Evolutionary conservation across 1,284 basidiomycete species (phyloP).

Genomic region (Ceratobasidium sp.): DNA sequence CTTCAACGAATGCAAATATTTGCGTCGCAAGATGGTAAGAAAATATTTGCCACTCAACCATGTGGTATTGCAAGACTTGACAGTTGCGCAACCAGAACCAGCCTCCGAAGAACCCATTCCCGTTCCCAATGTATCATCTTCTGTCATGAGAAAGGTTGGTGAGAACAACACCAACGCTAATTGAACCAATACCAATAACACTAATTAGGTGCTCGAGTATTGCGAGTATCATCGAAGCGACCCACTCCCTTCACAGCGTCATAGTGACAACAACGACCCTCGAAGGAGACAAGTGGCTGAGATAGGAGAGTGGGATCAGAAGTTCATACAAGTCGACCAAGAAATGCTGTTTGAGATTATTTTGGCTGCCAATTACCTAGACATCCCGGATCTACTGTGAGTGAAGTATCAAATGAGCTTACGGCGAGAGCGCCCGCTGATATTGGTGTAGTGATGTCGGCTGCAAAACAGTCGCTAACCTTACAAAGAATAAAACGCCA

Average conservation of each 20-base stretch:
- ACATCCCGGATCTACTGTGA: constrained; percentile 98
- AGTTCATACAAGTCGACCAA: constrained; percentile 97
- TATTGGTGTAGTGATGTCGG: constrained; percentile 85
- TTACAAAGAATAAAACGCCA: constrained; percentile 99
- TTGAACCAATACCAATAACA: neutral
- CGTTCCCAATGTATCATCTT: constrained; percentile 92
- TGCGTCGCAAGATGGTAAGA: too few relatives aligned
- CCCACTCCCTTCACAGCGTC: constrained; percentile 88
- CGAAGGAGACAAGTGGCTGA: constrained; percentile 94
- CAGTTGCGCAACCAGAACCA: too few relatives aligned
- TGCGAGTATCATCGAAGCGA: constrained; percentile 99
- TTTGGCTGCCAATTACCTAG: constrained; percentile 99
- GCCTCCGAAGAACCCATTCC: too few relatives aligned
- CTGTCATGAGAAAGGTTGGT: constrained; percentile 93
- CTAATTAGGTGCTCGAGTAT: constrained; percentile 91
- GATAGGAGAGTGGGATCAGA: constrained; percentile 99
- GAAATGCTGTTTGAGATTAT: constrained; percentile 99
- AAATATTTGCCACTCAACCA: too few relatives aligned
- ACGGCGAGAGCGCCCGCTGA: constrained; percentile 3
- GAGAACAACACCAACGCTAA: neutral
- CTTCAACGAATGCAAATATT: too few relatives aligned
- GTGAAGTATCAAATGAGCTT: neutral
- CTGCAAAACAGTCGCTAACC: constrained; percentile 99
- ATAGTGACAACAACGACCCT: constrained; percentile 87
- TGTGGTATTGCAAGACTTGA: too few relatives aligned